Evolutionary conservation across 139 green algal species (phyloP), one percentile per base, ranked within the genome.

Genomic region (Auxenochlorella protothecoides): DNA sequence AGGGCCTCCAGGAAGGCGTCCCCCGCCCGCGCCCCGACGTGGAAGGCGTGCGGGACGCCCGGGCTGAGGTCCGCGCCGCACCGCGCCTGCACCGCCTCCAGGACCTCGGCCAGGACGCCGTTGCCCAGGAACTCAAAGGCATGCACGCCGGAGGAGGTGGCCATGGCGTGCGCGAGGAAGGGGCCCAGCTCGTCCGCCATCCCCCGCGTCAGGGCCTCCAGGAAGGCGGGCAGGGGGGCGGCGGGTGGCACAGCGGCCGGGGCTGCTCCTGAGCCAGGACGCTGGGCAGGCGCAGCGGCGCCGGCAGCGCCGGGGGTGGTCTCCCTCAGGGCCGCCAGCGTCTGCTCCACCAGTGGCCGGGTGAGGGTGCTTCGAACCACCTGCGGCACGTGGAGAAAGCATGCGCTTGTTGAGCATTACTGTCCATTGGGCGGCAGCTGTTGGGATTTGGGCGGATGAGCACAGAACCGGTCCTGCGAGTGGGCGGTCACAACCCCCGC

Each of bases 1-100:
- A 88, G 66, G 6, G 13, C 44, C 14, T 85, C 74, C n/a, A 95
- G 65, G 6, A 95, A 90, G 16, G 60, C n/a, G 64, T 83, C 55
- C 0, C 73, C 74, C 8, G 88, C 86, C 10, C 61, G 68, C 84
- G 92, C 97, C 83, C 96, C 95, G 66, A 76, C 72, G 53, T 93
- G 86, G 80, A 98, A 98, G 44, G 80, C 70, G 2, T 79, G 70
- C 0, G 93, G 93, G 53, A 90, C 84, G 51, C 93, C 93, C 2
- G 90, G 89, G 5, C 84, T 92, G 74, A 93, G 96, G n/a, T 84
- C 85, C n/a, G 78, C 85, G 88, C 85, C 74, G 74, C 0, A 27
- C 0, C 65, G 63, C 4, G 78, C 72, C 3, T 80, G 72, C 5
- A 97, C 54, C 27, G 81, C 77, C 0, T 69, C 66, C 5, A 88